These are phyloP conservation scores for Ustilago hordei DNA, from an alignment of 1,284 basidiomycete species.

Conservation along the genomic window DNA sequence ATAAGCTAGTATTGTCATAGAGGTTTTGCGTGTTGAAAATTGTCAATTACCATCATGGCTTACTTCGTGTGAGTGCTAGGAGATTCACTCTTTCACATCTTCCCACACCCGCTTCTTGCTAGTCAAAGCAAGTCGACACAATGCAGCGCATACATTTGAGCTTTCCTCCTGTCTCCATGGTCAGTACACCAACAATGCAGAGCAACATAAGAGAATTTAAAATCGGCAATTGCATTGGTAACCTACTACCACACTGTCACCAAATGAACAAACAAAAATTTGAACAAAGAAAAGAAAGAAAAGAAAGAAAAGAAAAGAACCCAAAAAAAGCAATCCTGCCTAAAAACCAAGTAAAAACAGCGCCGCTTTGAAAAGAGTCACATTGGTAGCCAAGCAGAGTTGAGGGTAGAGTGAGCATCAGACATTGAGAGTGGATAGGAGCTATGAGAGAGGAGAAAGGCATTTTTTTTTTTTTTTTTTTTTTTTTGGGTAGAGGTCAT, in stretches of 20 bases:
- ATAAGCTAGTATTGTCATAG: constrained; percentile 5
- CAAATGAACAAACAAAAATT: constrained; percentile 9
- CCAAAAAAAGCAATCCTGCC: neutral
- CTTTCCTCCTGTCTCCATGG: neutral
- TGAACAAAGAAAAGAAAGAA: constrained; percentile 1
- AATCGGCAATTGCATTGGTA: constrained; percentile 9
- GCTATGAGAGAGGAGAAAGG: too few species aligned
- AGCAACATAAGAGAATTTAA: neutral
- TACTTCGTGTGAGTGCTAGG: neutral
- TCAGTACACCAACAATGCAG: neutral
- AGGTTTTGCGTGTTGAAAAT: constrained; percentile 7
- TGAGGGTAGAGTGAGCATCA: neutral
- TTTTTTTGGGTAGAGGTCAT: too few species aligned
- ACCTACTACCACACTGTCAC: constrained; percentile 19
- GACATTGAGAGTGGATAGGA: too few species aligned
- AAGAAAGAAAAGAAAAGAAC: constrained; percentile 4
- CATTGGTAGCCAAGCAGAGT: neutral
- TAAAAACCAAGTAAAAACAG: neutral
- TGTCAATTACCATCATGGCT: constrained; percentile 18
- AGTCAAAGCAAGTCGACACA: neutral
- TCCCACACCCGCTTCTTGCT: neutral
- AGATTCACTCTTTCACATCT: neutral
- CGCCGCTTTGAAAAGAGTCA: neutral
- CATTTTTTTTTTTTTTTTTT: too few species aligned
- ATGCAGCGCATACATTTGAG: neutral